Percentiles rank a stretch among this genome's conserved stretches.
phyloP scores from a whole-genome alignment of 768 basidiomycete genomes.

The Macrolepiota albuminosa region DNA sequence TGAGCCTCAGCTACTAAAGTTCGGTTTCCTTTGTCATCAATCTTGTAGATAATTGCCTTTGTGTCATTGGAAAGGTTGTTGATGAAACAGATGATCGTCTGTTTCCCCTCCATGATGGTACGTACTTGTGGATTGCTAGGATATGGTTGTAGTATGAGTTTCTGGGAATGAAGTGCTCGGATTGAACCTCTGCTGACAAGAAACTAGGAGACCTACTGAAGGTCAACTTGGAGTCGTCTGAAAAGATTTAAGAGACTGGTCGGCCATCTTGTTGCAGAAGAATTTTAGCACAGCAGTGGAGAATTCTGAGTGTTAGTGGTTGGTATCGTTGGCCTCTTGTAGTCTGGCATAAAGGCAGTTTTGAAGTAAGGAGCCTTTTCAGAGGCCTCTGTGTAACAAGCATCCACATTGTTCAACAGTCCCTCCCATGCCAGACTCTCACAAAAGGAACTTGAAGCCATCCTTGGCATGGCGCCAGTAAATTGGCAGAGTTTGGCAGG shows the following conservation, averaged over 20 bases:
- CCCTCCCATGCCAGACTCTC: too few species aligned
- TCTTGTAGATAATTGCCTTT: background rate
- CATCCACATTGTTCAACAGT: too few species aligned
- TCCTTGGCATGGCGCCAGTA: too few species aligned
- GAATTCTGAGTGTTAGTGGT: too few species aligned
- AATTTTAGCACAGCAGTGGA: too few species aligned
- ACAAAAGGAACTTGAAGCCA: too few species aligned
- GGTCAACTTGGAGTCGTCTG: background rate
- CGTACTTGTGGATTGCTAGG: background rate
- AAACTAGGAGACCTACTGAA: background rate
- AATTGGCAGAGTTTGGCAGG: too few species aligned
- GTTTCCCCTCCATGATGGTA: background rate
- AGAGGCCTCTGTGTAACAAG: too few species aligned
- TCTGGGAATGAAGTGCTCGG: background rate
- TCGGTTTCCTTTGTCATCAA: background rate
- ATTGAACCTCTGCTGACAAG: too few species aligned
- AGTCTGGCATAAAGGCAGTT: too few species aligned
- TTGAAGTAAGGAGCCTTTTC: background rate
- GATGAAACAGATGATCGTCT: background rate
- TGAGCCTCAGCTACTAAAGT: rapidly evolving
- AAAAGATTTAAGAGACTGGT: background rate
- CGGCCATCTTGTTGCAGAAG: background rate
- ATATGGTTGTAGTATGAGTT: background rate
- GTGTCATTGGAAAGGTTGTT: background rate
- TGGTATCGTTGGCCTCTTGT: too few species aligned